A percentile compares a stretch with the other conserved stretches of the same genome.
Conservation (phyloP, 345 rosid genomes). For the Combretum micranthum region DNA sequence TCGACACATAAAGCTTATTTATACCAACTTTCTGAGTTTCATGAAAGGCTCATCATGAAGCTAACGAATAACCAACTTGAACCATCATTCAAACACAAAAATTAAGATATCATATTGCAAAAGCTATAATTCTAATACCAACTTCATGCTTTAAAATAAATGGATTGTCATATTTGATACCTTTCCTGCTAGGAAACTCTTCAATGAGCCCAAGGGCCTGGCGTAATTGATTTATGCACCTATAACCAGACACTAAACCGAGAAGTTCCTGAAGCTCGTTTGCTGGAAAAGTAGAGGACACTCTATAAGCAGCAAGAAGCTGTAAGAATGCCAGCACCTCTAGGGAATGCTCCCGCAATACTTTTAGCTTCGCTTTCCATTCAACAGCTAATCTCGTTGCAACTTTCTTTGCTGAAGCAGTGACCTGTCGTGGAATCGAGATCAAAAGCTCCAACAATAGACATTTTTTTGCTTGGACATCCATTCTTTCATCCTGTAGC, state of each 20-base stretch:
- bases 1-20: background rate
- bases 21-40: too few relatives aligned
- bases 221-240: too few relatives aligned
- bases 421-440: slow-evolving; percentile 18
- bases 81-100: too few relatives aligned
- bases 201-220: too few relatives aligned
- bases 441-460: slow-evolving; percentile 36
- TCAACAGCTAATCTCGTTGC: slow-evolving; percentile 25
- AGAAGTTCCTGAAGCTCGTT: too few relatives aligned
- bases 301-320: slow-evolving; percentile 26
- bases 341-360: slow-evolving; percentile 12
- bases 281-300: slow-evolving; percentile 27
- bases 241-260: too few relatives aligned
- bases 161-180: too few relatives aligned
- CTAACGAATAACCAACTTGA: background rate
- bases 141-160: too few relatives aligned
- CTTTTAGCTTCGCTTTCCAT: slow-evolving; percentile 25
- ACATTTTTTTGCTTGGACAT: slow-evolving; percentile 20
- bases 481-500: slow-evolving; percentile 10
- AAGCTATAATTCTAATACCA: too few relatives aligned
- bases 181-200: too few relatives aligned
- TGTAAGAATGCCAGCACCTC: slow-evolving; percentile 29
- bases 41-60: too few relatives aligned
- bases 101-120: too few relatives aligned
- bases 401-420: slow-evolving; percentile 16